These are phyloP conservation scores for Oxytropis ochrocephala DNA, from an alignment of 306 rosid genomes.

Conservation along the genomic window DNA sequence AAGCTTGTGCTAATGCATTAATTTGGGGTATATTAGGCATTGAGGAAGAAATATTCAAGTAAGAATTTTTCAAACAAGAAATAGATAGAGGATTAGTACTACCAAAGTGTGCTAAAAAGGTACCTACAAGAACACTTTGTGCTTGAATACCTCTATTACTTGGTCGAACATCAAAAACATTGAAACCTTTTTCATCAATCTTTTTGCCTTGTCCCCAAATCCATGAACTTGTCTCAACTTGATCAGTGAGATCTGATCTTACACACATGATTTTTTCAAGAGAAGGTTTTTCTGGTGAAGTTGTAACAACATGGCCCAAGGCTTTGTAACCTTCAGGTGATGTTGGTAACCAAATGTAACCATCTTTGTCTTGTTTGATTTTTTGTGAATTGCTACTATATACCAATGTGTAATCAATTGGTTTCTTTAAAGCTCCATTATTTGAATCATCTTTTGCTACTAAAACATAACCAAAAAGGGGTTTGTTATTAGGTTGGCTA, in stretches of 20 bases:
- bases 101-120: conserved; percentile 26
- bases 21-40: conserved; percentile 28
- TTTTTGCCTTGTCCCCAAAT: conserved; percentile 28
- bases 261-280: conserved; percentile 28
- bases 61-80: conserved; percentile 24
- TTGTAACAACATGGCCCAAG: neutral
- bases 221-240: conserved; percentile 22
- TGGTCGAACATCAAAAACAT: conserved; percentile 23
- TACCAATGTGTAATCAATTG: neutral
- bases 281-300: neutral
- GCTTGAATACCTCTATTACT: conserved; percentile 24
- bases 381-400: neutral
- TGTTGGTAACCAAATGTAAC: neutral
- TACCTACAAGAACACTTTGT: conserved; percentile 26
- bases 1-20: conserved; percentile 15
- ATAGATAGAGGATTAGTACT: conserved; percentile 13
- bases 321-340: neutral
- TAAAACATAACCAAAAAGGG: neutral
- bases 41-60: neutral
- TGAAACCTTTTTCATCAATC: conserved; percentile 24
- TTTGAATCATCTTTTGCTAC: neutral
- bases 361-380: neutral
- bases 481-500: conserved; percentile 25
- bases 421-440: neutral
- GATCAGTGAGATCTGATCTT: conserved; percentile 26